These are phyloP conservation scores for Adansonia rubrostipa DNA, from an alignment of 441 rosid genomes.

Conservation along the genomic window DNA sequence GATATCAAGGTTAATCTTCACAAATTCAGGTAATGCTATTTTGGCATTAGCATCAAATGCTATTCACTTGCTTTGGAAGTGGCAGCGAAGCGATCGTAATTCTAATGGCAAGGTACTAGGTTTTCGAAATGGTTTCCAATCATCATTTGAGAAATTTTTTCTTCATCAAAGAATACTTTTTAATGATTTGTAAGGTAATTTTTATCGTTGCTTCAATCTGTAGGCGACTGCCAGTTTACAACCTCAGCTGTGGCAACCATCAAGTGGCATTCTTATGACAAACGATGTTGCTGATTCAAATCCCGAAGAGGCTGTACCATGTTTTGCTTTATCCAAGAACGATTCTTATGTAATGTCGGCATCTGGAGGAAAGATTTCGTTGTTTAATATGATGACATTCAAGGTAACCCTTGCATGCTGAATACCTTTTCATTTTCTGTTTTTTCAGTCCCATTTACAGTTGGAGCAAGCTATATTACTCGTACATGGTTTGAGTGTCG, in stretches of 20 bases:
- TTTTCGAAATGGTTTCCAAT: conserved; percentile 26
- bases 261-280: conserved; percentile 80
- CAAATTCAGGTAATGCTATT: conserved; percentile 92
- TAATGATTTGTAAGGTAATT: conserved; percentile 15
- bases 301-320: conserved; percentile 77
- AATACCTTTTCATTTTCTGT: neutral
- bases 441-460: neutral
- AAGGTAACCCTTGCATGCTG: conserved; percentile 55
- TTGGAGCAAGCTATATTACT: neutral
- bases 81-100: conserved; percentile 97
- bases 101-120: conserved; percentile 75
- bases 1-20: conserved; percentile 96
- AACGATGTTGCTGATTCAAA: conserved; percentile 68
- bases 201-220: conserved; percentile 31
- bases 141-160: neutral
- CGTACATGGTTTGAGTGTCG: too few relatives aligned
- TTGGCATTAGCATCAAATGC: conserved; percentile 98
- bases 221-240: conserved; percentile 76
- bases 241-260: conserved; percentile 85
- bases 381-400: conserved; percentile 90
- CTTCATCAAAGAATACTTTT: neutral
- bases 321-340: conserved; percentile 88
- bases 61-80: conserved; percentile 91
- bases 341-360: conserved; percentile 94
- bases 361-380: conserved; percentile 89